These are phyloP conservation scores for Hypsizygus marmoreus DNA, from an alignment of 768 basidiomycete species.

Conservation along the genomic window DNA sequence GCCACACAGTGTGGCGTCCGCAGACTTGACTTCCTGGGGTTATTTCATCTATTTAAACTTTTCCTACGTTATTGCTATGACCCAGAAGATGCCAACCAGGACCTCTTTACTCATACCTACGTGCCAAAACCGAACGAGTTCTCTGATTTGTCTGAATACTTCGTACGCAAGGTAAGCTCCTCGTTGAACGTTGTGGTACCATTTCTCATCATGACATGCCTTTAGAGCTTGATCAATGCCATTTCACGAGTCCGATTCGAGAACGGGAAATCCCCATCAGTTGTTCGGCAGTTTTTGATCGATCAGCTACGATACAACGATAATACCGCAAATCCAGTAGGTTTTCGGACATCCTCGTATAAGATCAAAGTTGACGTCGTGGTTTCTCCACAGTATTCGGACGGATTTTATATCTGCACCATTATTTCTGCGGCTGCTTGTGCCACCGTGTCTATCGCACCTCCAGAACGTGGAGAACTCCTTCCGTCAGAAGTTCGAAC, in stretches of 20 bases:
- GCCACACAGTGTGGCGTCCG: slow-evolving; percentile 75
- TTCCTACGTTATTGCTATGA: slow-evolving; percentile 91
- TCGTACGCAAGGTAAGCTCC: slow-evolving; percentile 81
- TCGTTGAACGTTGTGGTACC: not conserved
- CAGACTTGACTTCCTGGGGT: slow-evolving; percentile 81
- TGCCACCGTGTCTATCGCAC: slow-evolving; percentile 72
- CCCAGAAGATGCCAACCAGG: slow-evolving; percentile 77
- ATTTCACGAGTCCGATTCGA: slow-evolving; percentile 87
- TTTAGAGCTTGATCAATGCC: slow-evolving; percentile 75
- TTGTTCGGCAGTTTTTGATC: slow-evolving; percentile 85
- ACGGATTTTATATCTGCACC: slow-evolving; percentile 87
- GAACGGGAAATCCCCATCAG: slow-evolving; percentile 81
- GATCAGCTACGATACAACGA: slow-evolving; percentile 96
- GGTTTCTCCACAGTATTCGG: slow-evolving; percentile 66
- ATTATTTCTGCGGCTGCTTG: slow-evolving; percentile 82
- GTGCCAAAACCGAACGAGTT: slow-evolving; percentile 97
- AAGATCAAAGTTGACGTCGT: not conserved
- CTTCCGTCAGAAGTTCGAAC: slow-evolving; percentile 65
- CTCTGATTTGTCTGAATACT: slow-evolving; percentile 88
- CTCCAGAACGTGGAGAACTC: slow-evolving; percentile 82
- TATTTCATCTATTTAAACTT: slow-evolving; percentile 95
- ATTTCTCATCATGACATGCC: slow-evolving; percentile 2
- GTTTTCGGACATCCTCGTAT: slow-evolving; percentile 25
- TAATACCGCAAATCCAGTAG: slow-evolving; percentile 85
- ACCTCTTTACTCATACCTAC: slow-evolving; percentile 83